phyloP scores from a whole-genome alignment of 2,329 filamentous ascomycete genomes.

The Verticillium albo-atrum region DNA sequence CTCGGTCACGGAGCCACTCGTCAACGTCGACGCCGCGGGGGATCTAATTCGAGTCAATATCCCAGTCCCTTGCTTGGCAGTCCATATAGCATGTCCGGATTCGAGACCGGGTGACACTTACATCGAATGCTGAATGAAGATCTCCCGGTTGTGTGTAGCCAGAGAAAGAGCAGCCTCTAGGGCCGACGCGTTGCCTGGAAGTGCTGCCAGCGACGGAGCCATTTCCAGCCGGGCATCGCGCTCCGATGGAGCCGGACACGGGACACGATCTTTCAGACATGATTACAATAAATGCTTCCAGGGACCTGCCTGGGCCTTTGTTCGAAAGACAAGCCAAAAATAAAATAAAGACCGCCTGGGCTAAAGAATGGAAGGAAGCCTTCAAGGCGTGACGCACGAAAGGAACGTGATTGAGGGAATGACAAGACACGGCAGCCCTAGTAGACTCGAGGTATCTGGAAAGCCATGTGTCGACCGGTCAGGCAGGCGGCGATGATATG shows the following conservation, averaged over 20 bases:
- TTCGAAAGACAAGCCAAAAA: not conserved
- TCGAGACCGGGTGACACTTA: conserved; percentile 13
- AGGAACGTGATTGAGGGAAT: not conserved
- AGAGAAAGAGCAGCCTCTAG: conserved; percentile 26
- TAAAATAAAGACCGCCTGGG: not conserved
- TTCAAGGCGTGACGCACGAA: not conserved
- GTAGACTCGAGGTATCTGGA: not conserved
- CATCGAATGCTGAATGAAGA: conserved; percentile 28
- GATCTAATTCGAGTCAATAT: conserved; percentile 27
- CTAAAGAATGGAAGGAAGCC: not conserved
- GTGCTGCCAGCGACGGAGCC: conserved; percentile 3
- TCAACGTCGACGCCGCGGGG: conserved; percentile 38
- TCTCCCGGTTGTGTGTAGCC: conserved; percentile 23
- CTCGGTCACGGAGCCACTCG: conserved; percentile 41
- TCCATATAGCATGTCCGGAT: not conserved
- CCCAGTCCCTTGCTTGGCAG: not conserved
- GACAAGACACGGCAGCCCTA: not conserved
- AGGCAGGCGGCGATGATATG: not conserved
- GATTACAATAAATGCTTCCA: conserved; percentile 3
- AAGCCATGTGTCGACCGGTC: conserved; percentile 3
- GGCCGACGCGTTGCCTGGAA: conserved; percentile 15
- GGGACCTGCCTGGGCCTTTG: not conserved
- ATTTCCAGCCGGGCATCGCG: conserved; percentile 16
- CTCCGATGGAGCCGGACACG: conserved; percentile 23
- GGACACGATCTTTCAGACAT: conserved; percentile 27